Base-by-base conservation (phyloP, 257 asterid genomes). In the Solanum dulcamara region DNA sequence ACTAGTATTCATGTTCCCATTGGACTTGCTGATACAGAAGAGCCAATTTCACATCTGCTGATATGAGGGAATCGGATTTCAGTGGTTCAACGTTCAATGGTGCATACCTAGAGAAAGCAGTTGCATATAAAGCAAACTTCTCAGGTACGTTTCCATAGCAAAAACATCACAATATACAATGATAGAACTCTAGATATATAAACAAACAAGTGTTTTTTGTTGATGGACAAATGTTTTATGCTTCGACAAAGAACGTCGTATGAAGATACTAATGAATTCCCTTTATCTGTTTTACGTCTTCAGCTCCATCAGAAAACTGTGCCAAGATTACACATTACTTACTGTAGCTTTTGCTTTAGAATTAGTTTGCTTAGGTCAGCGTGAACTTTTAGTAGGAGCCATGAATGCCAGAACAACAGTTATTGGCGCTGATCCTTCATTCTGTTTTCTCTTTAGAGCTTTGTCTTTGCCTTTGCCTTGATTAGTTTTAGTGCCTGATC, bases 41-140 rank as follows among this genome's bases (percentile, higher is more conserved):
- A 90, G 99, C 99, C 75, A 95, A 96, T 90, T 96, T 96, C 97
- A 95, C 99, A 64, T 37, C 98, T 85, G 98, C 99, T 83, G 99
- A 95, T 86, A 95, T 94, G 99, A 94, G 98, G 92, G 97, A 96
- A 90, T 94, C 98, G 26, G 93, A 96, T 91, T 96, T 96, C 91
- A 95, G 97, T 55, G 97, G 99, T 81, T 96, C 99, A 20, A 92
- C 95, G 55, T 94, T 96, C 91, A 96, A 93, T 55, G 98, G 99
- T 62, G 98, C 98, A 42, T 94, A 96, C 87, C 96, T 96, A 79
- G 99, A 96, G 93, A 96, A 96, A 87, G 99, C 98, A 1, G 98
- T 96, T 50, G 99, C 99, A 9, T 94, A 91, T 81, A 94, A 89
- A 88, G 96, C 97, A 5, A 96, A 96, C 85, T 96, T 96, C 91